Percentiles rank a stretch among this genome's conserved stretches.
These are phyloP conservation scores for Tephrocybe sp. DNA, from an alignment of 768 basidiomycete species.

Conservation along the genomic window DNA sequence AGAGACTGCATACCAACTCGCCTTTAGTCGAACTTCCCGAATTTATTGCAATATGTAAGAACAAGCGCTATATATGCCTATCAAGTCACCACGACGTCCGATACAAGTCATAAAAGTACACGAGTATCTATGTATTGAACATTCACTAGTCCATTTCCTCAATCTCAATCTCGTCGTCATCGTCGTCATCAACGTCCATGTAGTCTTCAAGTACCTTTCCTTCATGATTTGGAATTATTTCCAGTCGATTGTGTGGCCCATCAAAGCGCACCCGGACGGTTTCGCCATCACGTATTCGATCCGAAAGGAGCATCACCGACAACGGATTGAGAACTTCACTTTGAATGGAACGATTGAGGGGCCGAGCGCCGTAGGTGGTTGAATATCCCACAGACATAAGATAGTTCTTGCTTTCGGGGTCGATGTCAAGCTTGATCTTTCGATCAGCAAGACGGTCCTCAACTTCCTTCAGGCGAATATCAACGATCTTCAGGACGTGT, in stretches of 20 bases:
- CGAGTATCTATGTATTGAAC: too few species aligned
- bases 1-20: too few species aligned
- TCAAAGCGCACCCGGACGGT: slow-evolving; percentile 74
- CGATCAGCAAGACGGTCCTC: slow-evolving; percentile 74
- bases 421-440: slow-evolving; percentile 79
- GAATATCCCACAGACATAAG: slow-evolving; percentile 77
- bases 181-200: slow-evolving; percentile 59
- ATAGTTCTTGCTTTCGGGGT: slow-evolving; percentile 73
- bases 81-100: too few species aligned
- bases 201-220: slow-evolving; percentile 44
- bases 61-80: too few species aligned
- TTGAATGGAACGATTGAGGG: slow-evolving; percentile 89
- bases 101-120: too few species aligned
- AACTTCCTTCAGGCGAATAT: slow-evolving; percentile 83
- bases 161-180: slow-evolving; percentile 58
- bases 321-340: slow-evolving; percentile 90
- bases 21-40: too few species aligned
- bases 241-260: slow-evolving; percentile 73
- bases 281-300: slow-evolving; percentile 80
- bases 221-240: slow-evolving; percentile 83
- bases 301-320: slow-evolving; percentile 80
- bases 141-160: slow-evolving; percentile 56
- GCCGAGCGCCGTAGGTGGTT: slow-evolving; percentile 85
- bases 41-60: too few species aligned
- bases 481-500: slow-evolving; percentile 83